These are phyloP conservation scores for Epichloe brachyelytri DNA, from an alignment of 2,329 filamentous ascomycete genomes.

Conservation along the genomic window DNA sequence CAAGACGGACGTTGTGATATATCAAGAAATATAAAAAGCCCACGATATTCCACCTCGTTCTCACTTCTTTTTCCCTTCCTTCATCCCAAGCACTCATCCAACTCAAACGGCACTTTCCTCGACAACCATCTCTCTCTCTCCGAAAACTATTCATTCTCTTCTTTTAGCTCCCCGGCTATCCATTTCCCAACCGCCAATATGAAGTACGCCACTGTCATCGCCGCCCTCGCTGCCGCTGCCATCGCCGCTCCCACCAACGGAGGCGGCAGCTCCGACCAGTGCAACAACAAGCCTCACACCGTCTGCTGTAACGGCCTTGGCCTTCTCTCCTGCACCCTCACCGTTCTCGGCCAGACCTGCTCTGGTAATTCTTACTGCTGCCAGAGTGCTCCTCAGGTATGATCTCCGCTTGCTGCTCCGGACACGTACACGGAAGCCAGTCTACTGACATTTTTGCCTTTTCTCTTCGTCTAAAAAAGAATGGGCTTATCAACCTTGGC, in stretches of 20 bases:
- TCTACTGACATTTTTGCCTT: background rate
- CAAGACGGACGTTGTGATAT: background rate
- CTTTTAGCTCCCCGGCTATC: background rate
- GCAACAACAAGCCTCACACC: background rate
- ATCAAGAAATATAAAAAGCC: constrained; percentile 1
- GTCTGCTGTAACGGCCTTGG: constrained; percentile 2
- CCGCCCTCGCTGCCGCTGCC: constrained; percentile 3
- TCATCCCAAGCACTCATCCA: background rate
- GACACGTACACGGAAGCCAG: background rate
- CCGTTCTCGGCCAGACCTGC: background rate
- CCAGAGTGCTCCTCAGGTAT: constrained; percentile 2
- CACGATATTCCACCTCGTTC: background rate
- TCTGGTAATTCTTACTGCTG: constrained; percentile 2
- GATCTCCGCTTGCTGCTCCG: background rate
- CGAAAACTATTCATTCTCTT: background rate
- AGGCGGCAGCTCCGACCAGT: background rate
- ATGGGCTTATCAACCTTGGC: constrained; percentile 3
- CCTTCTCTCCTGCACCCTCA: background rate
- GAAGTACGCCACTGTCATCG: constrained; percentile 4
- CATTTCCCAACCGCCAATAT: background rate
- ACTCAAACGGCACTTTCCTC: background rate
- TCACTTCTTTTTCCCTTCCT: background rate
- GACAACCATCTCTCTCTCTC: background rate
- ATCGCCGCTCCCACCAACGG: background rate
- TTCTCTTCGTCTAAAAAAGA: background rate